These are phyloP conservation scores for Calonectria naviculata DNA, from an alignment of 2,329 filamentous ascomycete species.

Conservation along the genomic window DNA sequence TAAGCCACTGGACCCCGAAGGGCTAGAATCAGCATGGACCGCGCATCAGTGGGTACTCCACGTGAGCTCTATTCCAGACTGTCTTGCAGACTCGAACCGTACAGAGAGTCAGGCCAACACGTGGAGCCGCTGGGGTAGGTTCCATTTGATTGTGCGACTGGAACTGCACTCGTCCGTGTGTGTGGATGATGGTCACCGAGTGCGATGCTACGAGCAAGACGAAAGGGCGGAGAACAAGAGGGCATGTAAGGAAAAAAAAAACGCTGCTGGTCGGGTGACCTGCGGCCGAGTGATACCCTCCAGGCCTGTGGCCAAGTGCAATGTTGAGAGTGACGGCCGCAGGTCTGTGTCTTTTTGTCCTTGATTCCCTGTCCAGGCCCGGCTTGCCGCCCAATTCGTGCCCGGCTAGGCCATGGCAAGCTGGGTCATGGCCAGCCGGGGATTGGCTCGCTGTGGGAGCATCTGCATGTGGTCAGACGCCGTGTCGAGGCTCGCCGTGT, in stretches of 20 bases:
- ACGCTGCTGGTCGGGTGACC: conserved; percentile 27
- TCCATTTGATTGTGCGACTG: conserved; percentile 39
- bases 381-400: conserved; percentile 34
- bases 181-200: background rate
- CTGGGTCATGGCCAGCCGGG: conserved; percentile 21
- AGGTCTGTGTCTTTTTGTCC: conserved; percentile 10
- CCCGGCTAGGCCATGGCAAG: conserved; percentile 31
- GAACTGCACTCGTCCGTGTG: conserved; percentile 25
- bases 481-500: conserved; percentile 32
- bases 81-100: conserved; percentile 36
- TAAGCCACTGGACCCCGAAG: conserved; percentile 37
- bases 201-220: conserved; percentile 26
- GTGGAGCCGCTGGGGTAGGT: conserved; percentile 41
- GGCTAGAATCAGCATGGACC: conserved; percentile 40
- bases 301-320: conserved; percentile 11
- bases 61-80: conserved; percentile 40
- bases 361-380: conserved; percentile 23
- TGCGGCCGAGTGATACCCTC: conserved; percentile 22
- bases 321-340: conserved; percentile 17
- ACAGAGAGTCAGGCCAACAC: conserved; percentile 41
- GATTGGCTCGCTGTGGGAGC: conserved; percentile 30
- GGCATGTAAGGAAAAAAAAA: conserved; percentile 3
- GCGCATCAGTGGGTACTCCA: conserved; percentile 46
- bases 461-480: conserved; percentile 39
- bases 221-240: background rate